phyloP scores from a whole-genome alignment of 805 yeast species.

The Lachancea meyersii region DNA sequence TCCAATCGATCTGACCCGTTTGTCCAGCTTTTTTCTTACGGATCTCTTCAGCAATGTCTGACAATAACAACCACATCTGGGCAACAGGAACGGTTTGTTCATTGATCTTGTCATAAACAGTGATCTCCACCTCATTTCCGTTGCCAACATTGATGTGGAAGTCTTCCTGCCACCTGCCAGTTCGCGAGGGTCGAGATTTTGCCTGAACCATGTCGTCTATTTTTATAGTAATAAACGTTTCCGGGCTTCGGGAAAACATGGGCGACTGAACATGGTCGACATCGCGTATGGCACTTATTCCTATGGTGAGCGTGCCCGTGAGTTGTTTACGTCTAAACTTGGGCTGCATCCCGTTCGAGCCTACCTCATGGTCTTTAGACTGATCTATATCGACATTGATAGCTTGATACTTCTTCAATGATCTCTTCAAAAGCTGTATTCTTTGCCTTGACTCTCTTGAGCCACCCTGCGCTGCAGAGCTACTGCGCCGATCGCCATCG shows the following conservation, averaged over 20 bases:
- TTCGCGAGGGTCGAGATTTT: constrained; percentile 66
- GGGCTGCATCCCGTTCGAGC: constrained; percentile 54
- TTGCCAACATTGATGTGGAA: constrained; percentile 77
- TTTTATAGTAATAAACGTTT: constrained; percentile 68
- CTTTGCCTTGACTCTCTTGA: constrained; percentile 77
- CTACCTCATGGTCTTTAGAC: constrained; percentile 53
- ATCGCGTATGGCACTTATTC: constrained; percentile 73
- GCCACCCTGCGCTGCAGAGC: constrained; percentile 86
- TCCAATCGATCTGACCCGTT: constrained; percentile 49
- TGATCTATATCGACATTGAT: constrained; percentile 68
- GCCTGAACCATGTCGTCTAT: constrained; percentile 84
- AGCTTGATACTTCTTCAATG: constrained; percentile 82
- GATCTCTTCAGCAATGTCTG: constrained; percentile 90
- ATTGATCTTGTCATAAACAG: constrained; percentile 75
- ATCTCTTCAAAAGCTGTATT: constrained; percentile 73
- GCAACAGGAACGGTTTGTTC: constrained; percentile 78
- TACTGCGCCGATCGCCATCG: constrained; percentile 84
- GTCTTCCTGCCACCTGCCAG: constrained; percentile 76
- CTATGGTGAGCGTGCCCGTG: constrained; percentile 70
- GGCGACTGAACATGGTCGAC: constrained; percentile 91
- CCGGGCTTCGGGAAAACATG: constrained; percentile 70
- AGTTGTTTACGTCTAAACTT: constrained; percentile 76
- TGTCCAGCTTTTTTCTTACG: constrained; percentile 82
- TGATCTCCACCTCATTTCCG: constrained; percentile 86
- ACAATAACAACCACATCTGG: constrained; percentile 79